Conservation (phyloP, 208 protist genomes). For the Trypanosomatidae sp. region DNA sequence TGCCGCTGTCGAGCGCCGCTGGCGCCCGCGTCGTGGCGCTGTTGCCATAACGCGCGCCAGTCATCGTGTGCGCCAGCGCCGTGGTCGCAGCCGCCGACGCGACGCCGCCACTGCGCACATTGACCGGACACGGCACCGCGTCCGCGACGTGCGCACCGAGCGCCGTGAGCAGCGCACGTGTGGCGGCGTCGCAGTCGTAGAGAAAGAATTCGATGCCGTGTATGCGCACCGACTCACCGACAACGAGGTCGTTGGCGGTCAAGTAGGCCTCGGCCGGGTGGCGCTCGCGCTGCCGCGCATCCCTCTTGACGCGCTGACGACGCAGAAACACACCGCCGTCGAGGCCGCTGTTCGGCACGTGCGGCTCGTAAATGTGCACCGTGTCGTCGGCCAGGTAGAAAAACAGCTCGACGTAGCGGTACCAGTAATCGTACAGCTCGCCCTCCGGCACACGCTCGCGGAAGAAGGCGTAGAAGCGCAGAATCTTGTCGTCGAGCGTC, state of each 20-base stretch:
- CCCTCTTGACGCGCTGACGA: constrained; percentile 71
- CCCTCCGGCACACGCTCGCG: constrained; percentile 87
- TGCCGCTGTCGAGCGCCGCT: constrained; percentile 84
- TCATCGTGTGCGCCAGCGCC: neutral
- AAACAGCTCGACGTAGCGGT: constrained; percentile 84
- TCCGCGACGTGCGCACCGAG: constrained; percentile 56
- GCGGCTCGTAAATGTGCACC: constrained; percentile 88
- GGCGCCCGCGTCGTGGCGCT: neutral
- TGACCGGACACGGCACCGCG: constrained; percentile 38
- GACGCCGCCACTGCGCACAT: constrained; percentile 24
- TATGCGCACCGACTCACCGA: constrained; percentile 82
- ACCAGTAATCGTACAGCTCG: constrained; percentile 65
- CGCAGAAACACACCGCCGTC: constrained; percentile 89
- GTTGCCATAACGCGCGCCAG: neutral
- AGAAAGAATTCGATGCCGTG: constrained; percentile 90
- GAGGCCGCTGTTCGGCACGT: constrained; percentile 89
- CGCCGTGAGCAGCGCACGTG: constrained; percentile 76
- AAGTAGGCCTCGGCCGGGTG: constrained; percentile 78
- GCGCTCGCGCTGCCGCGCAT: constrained; percentile 62
- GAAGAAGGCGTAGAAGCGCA: constrained; percentile 95
- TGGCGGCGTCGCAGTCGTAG: constrained; percentile 90
- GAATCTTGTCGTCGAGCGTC: constrained; percentile 88
- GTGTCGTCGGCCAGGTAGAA: constrained; percentile 93
- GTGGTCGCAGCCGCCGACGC: neutral
- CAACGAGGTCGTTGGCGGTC: constrained; percentile 85